phyloP scores from a whole-genome alignment of 495 filamentous ascomycete species.

The Trichoderma orchidacearum region DNA sequence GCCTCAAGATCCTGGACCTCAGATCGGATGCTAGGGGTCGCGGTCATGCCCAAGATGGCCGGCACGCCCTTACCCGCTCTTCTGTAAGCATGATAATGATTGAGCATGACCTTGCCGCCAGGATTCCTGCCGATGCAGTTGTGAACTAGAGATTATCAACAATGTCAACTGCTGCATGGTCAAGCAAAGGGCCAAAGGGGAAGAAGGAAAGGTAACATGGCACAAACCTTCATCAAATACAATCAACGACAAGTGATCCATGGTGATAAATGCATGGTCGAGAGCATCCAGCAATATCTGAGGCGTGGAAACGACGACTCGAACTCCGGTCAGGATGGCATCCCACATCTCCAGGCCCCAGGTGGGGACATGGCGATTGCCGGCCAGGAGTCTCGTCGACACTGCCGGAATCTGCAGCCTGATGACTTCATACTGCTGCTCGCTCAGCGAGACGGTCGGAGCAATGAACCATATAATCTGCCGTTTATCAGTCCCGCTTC shows the following conservation, averaged over 20 bases:
- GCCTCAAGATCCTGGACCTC: constrained; percentile 32
- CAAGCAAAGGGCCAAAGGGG: too few species aligned
- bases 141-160: constrained; percentile 38
- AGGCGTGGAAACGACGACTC: constrained; percentile 66
- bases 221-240: constrained; percentile 80
- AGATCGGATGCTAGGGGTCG: constrained; percentile 61
- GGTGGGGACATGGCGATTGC: constrained; percentile 53
- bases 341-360: constrained; percentile 77
- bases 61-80: constrained; percentile 37
- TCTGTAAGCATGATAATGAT: constrained; percentile 46
- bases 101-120: constrained; percentile 63
- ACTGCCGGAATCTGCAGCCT: constrained; percentile 45
- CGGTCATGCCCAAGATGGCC: constrained; percentile 69
- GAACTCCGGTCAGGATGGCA: constrained; percentile 48
- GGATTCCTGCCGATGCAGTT: constrained; percentile 52
- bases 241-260: constrained; percentile 53
- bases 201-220: background rate
- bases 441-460: constrained; percentile 60
- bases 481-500: constrained; percentile 10
- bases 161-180: background rate
- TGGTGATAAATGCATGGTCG: constrained; percentile 62
- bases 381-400: constrained; percentile 50
- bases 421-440: constrained; percentile 60
- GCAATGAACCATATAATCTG: constrained; percentile 79
- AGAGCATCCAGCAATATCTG: constrained; percentile 68